Base-by-base conservation (phyloP, 2,329 filamentous ascomycete species). In the Decorospora gaudefroyi region DNA sequence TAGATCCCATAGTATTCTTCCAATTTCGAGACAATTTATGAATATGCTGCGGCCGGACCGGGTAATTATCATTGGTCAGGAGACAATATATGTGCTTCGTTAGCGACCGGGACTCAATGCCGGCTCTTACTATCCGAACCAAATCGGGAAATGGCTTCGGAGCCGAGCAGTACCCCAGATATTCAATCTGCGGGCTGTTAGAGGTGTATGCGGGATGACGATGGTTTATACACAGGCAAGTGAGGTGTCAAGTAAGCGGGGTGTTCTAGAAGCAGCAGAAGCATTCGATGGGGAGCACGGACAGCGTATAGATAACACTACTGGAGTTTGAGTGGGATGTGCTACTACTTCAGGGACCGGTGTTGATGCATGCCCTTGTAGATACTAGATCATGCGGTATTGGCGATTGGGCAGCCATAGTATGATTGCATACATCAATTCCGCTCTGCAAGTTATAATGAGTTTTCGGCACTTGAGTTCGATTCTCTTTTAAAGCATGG, bases 11-110 rank as follows among this genome's bases (percentile, higher is more conserved):
- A 64, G 42, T 61, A 45, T 30, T 51, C 42, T 32, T 19, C 35
- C 59, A 47, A 64, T 64, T 57, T 50, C 56, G 42, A 48, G 21
- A 34, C 41, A 49, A 41, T 65, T 51, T 64, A 54, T 37, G 18
- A 26, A 41, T 23, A 53, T 52, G 42, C 32, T 41, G 38, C 42
- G 48, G 7, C 17, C 58, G 57, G 61, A 39, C 62, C 61, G 62
- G 44, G 32, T 46, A 32, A 47, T 42, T 34, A 39, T 57, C 12
- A 58, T 57, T 62, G 60, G 60, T 18, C 38, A 15, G 23, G 5
- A 11, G 40, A 12, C 53, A 59, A 42, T 59, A 36, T 53, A 54
- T 47, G 45, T 42, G 50, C 41, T 38, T 56, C 43, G 32, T 43
- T 42, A 53, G 39, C n/a, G 30, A 34, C 38, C 10, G 26, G 33